phyloP scores from a whole-genome alignment of 768 basidiomycete species.

The Boletus edulis region DNA sequence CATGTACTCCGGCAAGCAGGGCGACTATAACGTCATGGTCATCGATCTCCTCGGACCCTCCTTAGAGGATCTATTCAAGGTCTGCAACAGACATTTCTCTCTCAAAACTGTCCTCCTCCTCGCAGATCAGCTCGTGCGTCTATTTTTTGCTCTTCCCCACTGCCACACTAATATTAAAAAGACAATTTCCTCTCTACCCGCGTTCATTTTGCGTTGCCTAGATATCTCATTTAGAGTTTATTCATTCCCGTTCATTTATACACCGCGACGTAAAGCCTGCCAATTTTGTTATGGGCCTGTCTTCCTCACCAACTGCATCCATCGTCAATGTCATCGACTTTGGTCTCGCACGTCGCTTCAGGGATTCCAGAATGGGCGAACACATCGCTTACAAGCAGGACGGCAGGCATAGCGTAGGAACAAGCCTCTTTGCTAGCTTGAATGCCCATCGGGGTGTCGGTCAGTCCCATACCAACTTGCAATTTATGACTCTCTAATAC shows the following conservation, averaged over 20 bases:
- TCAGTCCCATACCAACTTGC: slow-evolving; percentile 31
- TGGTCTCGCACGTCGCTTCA: slow-evolving; percentile 78
- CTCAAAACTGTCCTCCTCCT: slow-evolving; percentile 93
- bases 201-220: slow-evolving; percentile 34
- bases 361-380: slow-evolving; percentile 58
- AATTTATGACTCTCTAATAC: not conserved
- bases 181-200: slow-evolving; percentile 14
- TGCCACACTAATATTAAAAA: slow-evolving; percentile 9
- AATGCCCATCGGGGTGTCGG: slow-evolving; percentile 75
- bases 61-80: slow-evolving; percentile 83
- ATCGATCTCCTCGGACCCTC: slow-evolving; percentile 94
- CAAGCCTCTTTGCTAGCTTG: slow-evolving; percentile 70
- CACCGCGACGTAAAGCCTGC: slow-evolving; percentile 99
- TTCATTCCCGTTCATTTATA: slow-evolving; percentile 91
- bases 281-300: slow-evolving; percentile 91
- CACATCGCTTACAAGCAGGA: slow-evolving; percentile 76
- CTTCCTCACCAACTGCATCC: slow-evolving; percentile 56
- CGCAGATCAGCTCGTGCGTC: slow-evolving; percentile 88
- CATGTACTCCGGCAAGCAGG: slow-evolving; percentile 88
- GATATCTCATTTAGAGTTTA: slow-evolving; percentile 96
- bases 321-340: slow-evolving; percentile 93
- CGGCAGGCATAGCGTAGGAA: slow-evolving; percentile 75
- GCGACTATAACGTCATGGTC: slow-evolving; percentile 96
- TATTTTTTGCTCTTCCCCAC: not conserved
- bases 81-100: slow-evolving; percentile 88